These are phyloP conservation scores for Coemansia sp. DNA, from an alignment of 192 early-diverging fungal species.

Conservation along the genomic window DNA sequence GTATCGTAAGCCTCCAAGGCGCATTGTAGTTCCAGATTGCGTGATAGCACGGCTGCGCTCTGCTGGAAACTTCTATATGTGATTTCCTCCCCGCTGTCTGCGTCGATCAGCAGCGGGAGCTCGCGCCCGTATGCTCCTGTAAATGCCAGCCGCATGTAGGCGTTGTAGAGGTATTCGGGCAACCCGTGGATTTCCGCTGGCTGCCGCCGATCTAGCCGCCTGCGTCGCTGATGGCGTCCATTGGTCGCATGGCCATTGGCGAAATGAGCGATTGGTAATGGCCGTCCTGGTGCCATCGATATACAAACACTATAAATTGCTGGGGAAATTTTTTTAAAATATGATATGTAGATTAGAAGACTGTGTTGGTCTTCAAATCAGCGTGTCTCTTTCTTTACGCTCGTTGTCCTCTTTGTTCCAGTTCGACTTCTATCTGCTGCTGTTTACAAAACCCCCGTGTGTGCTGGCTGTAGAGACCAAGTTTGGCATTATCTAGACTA, in stretches of 20 bases:
- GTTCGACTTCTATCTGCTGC: too few species aligned
- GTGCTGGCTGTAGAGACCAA: too few species aligned
- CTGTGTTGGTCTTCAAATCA: too few species aligned
- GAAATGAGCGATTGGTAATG: constrained; percentile 7
- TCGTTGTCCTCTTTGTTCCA: too few species aligned
- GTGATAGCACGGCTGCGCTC: constrained; percentile 11
- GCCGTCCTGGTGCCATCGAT: constrained; percentile 25
- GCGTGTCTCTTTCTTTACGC: too few species aligned
- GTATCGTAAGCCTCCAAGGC: constrained; percentile 7
- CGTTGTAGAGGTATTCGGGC: constrained; percentile 29
- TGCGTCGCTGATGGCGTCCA: constrained; percentile 1
- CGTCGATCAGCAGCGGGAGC: constrained; percentile 25
- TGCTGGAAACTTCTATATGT: constrained; percentile 10
- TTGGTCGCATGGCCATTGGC: constrained; percentile 6
- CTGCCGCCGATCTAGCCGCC: constrained; percentile 4
- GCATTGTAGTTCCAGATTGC: constrained; percentile 11
- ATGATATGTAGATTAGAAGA: too few species aligned
- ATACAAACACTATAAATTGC: not conserved
- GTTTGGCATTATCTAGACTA: too few species aligned
- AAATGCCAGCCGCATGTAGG: constrained; percentile 17
- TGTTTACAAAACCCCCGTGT: too few species aligned
- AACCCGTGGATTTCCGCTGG: constrained; percentile 10
- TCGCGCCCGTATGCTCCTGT: not conserved
- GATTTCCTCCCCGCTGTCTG: constrained; percentile 12
- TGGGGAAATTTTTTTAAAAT: too few species aligned